Base-by-base conservation (phyloP, 192 early-diverging fungal species). In the Linnemannia exigua region DNA sequence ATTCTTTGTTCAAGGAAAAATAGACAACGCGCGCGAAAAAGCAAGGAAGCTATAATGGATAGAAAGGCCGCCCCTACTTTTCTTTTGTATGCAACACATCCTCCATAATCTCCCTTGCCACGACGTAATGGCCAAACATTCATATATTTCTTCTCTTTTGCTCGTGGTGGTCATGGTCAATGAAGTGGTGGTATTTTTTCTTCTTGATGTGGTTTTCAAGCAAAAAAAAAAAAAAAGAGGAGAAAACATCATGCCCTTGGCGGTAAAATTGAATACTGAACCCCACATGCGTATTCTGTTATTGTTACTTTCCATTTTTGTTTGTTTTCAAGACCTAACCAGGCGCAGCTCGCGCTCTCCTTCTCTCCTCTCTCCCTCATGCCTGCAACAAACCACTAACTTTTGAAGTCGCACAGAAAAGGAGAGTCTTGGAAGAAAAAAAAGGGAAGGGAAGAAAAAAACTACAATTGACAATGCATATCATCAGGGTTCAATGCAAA, bases 141-240 rank as follows among this genome's bases (percentile, higher is more conserved):
- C 58, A 63, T 63, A 44, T 9, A 6, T 44, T 44, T 44, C 9
- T 44, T 44, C 41, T 44, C 41, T 44, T 44, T 14, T 72, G 46
- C 41, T 25, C 33, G 67, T 69, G 67, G 36, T 41, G 67, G 33
- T 41, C 36, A 69, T 69, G 17, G 33, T 41, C 67, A 33, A 2
- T 25, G 5, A 71, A 20, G 48, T 58, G 72, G 51, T 50, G 46
- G 28, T 33, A 63, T 63, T 63, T 63, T 63, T 61, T 28, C 28
- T 63, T 63, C 58, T 31, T 15, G 58, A 63, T 63, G 58, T 63
- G 58, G 58, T 63, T 63, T 63, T 63, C 58, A 69, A 69, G 67
- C 36, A 41, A 38, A 20, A 41, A n/a, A 25, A 47, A 71, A 28
- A 70, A 41, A 36, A 70, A 67, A 67, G n/a, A 58, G 25, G 25